Conservation (phyloP, 371 early-diverging fungal genomes). For the Funneliformis caledonium region DNA sequence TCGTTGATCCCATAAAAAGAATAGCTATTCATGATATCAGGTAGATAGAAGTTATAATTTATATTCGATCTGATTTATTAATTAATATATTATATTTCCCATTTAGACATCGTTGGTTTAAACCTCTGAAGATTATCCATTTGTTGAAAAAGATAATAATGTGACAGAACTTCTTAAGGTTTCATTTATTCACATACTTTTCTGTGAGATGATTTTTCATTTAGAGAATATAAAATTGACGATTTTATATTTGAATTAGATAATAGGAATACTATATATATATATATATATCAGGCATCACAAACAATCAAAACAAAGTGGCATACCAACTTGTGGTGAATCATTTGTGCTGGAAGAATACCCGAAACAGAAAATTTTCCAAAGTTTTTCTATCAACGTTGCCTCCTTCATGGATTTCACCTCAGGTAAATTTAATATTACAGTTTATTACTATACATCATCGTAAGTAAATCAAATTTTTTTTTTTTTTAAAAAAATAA, state of each 20-base stretch:
- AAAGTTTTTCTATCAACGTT: constrained; percentile 67
- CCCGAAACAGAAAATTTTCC: constrained; percentile 58
- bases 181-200: no score
- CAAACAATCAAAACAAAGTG: constrained; percentile 90
- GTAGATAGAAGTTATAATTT: constrained; percentile 62
- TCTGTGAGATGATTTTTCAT: constrained; percentile 92
- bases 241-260: constrained; percentile 53
- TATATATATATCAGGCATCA: constrained; percentile 73
- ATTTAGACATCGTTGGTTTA: no score
- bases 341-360: constrained; percentile 62
- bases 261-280: constrained; percentile 62
- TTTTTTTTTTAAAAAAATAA: neutral
- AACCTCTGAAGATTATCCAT: no score
- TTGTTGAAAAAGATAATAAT: no score
- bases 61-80: neutral
- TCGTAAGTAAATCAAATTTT: neutral
- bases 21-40: constrained; percentile 90
- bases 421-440: constrained; percentile 48
- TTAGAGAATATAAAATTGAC: constrained; percentile 81
- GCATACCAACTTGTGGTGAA: constrained; percentile 90
- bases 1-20: constrained; percentile 94
- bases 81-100: constrained; percentile 13
- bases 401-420: constrained; percentile 66
- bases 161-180: no score
- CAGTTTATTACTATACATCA: constrained; percentile 31